Conservation (phyloP, 768 basidiomycete genomes). For the Mrakia frigida region DNA sequence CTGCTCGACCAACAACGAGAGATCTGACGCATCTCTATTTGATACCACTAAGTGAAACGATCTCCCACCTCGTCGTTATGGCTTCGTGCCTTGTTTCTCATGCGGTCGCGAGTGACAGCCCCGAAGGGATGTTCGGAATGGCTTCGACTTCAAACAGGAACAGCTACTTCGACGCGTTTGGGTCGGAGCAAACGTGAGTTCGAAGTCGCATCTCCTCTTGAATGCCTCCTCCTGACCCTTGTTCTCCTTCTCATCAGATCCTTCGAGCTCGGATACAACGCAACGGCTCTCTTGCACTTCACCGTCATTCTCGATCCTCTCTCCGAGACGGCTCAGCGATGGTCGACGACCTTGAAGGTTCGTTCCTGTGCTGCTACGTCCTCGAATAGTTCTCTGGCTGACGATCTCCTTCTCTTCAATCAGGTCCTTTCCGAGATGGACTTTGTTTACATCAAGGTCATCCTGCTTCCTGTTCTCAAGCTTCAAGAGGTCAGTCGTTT, state of each 20-base stretch:
- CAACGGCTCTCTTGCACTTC: slow-evolving; percentile 63
- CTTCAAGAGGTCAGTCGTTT: slow-evolving; percentile 59
- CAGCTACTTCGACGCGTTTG: slow-evolving; percentile 57
- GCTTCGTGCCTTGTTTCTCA: slow-evolving; percentile 67
- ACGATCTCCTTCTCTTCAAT: slow-evolving; percentile 58
- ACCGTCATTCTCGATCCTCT: slow-evolving; percentile 76
- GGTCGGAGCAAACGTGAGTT: slow-evolving; percentile 62
- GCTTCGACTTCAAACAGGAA: slow-evolving; percentile 51
- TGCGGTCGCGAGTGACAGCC: slow-evolving; percentile 66
- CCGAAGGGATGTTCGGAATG: slow-evolving; percentile 47
- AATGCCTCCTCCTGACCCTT: background rate
- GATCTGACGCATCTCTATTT: background rate
- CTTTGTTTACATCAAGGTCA: slow-evolving; percentile 58
- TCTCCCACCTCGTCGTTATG: slow-evolving; percentile 59
- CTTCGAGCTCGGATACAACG: slow-evolving; percentile 63
- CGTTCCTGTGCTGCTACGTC: slow-evolving; percentile 3
- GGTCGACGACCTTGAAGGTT: slow-evolving; percentile 61
- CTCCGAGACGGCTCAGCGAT: slow-evolving; percentile 76
- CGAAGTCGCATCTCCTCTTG: slow-evolving; percentile 1
- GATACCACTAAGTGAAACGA: slow-evolving; percentile 49
- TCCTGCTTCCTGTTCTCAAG: slow-evolving; percentile 62
- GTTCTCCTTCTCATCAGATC: slow-evolving; percentile 48
- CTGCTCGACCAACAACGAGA: background rate
- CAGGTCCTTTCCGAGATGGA: slow-evolving; percentile 42
- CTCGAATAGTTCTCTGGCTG: slow-evolving; percentile 49